Percentiles rank a stretch among this genome's conserved stretches.
Conservation (phyloP, 2,329 filamentous ascomycete genomes). For the Colletotrichum sp. region DNA sequence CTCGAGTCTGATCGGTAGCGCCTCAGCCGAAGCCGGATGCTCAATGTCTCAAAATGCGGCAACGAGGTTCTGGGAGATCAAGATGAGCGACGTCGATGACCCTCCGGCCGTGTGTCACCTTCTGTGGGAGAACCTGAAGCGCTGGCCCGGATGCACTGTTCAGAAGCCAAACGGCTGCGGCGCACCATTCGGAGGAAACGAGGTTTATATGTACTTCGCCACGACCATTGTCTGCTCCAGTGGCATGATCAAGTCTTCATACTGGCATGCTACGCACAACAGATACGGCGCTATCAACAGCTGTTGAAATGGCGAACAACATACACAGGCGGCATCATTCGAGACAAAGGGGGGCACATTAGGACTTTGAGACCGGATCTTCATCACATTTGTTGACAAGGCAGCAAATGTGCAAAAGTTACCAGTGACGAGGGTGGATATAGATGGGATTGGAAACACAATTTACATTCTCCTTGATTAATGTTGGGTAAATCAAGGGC, state of each 20-base stretch:
- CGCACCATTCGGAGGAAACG: background rate
- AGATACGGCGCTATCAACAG: background rate
- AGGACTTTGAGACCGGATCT: background rate
- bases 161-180: background rate
- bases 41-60: background rate
- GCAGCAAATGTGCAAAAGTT: background rate
- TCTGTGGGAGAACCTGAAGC: background rate
- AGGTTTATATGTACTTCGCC: background rate
- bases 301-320: background rate
- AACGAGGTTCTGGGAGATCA: background rate
- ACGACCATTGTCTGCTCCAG: background rate
- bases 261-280: background rate
- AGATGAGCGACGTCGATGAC: background rate
- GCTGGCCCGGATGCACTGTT: background rate
- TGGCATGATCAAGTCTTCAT: background rate
- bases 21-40: background rate
- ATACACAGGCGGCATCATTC: accelerated
- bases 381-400: background rate
- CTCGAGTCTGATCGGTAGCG: background rate
- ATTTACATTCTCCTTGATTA: background rate
- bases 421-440: accelerated
- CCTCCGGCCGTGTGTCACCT: background rate
- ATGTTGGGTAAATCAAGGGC: background rate
- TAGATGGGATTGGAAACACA: accelerated
- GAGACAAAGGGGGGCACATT: accelerated